Evolutionary conservation across 306 rosid genomes (phyloP).

Genomic region (Quercus cerris): DNA sequence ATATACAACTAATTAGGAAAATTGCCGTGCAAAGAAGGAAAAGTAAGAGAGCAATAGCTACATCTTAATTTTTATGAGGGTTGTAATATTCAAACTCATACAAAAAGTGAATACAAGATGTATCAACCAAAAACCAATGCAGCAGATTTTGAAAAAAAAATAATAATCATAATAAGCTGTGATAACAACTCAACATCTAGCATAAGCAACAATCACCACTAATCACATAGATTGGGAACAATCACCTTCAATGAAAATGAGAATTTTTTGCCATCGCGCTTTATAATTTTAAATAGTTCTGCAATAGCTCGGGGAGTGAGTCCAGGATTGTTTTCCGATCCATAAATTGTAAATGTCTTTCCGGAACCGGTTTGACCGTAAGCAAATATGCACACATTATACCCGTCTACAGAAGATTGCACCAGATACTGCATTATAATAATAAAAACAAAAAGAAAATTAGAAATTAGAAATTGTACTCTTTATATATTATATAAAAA

Average conservation of each 20-base stretch:
- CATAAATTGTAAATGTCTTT: constrained; percentile 86
- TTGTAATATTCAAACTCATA: not conserved
- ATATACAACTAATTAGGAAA: not conserved
- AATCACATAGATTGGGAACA: not conserved
- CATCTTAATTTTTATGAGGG: not conserved
- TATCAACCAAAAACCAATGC: too few relatives aligned
- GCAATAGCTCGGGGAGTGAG: constrained; percentile 77
- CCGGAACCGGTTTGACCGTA: constrained; percentile 98
- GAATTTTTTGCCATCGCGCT: constrained; percentile 63
- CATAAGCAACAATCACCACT: constrained; percentile 30
- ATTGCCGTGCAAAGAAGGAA: not conserved
- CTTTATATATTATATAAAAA: not conserved
- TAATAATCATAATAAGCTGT: not conserved
- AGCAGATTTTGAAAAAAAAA: too few relatives aligned
- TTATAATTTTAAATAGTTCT: constrained; percentile 73
- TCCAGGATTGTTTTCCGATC: constrained; percentile 73
- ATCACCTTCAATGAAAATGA: constrained; percentile 83
- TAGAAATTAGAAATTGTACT: not conserved
- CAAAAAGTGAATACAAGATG: not conserved
- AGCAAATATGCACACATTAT: constrained; percentile 89
- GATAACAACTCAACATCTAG: not conserved
- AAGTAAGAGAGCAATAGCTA: not conserved
- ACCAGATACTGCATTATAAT: constrained; percentile 72
- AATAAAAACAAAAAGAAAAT: not conserved
- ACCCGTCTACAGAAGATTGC: constrained; percentile 90